These are phyloP conservation scores for Akanthomyces muscarius DNA, from an alignment of 2,329 filamentous ascomycete genomes.

Conservation along the genomic window DNA sequence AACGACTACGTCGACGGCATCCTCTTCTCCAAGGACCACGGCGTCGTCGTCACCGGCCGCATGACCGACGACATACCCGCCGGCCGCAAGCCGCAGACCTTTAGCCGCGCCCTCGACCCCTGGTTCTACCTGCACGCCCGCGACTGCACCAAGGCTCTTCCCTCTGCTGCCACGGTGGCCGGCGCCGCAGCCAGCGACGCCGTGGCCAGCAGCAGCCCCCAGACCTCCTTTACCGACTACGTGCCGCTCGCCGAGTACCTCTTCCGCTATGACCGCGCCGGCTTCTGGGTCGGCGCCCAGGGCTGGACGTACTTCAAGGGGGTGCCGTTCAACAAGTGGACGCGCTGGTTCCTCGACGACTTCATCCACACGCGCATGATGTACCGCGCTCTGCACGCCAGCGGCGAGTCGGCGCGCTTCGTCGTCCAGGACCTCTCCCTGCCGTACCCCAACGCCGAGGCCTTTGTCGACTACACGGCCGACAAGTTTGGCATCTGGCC, in stretches of 20 bases:
- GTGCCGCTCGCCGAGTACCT: constrained; percentile 69
- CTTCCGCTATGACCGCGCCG: constrained; percentile 71
- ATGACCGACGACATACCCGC: constrained; percentile 51
- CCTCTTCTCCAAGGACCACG: constrained; percentile 56
- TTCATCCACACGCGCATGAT: constrained; percentile 72
- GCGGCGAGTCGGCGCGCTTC: constrained; percentile 60
- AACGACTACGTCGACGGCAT: constrained; percentile 74
- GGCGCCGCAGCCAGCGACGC: neutral
- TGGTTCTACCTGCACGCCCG: constrained; percentile 75
- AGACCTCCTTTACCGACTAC: constrained; percentile 43
- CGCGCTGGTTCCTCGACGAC: constrained; percentile 66
- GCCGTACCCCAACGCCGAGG: constrained; percentile 48
- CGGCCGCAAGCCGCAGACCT: constrained; percentile 45
- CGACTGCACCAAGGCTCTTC: constrained; percentile 34
- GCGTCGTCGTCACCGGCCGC: constrained; percentile 62
- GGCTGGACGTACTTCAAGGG: constrained; percentile 64
- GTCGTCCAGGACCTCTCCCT: constrained; percentile 65
- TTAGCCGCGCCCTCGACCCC: constrained; percentile 58
- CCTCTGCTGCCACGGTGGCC: constrained; percentile 20
- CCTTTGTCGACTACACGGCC: constrained; percentile 54
- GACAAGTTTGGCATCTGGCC: constrained; percentile 53
- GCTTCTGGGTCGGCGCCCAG: constrained; percentile 67
- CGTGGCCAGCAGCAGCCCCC: constrained; percentile 2
- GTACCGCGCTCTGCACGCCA: constrained; percentile 67
- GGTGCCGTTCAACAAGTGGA: constrained; percentile 61